Conservation (phyloP, 2,329 filamentous ascomycete genomes). For the Sporothrix variecibatus region DNA sequence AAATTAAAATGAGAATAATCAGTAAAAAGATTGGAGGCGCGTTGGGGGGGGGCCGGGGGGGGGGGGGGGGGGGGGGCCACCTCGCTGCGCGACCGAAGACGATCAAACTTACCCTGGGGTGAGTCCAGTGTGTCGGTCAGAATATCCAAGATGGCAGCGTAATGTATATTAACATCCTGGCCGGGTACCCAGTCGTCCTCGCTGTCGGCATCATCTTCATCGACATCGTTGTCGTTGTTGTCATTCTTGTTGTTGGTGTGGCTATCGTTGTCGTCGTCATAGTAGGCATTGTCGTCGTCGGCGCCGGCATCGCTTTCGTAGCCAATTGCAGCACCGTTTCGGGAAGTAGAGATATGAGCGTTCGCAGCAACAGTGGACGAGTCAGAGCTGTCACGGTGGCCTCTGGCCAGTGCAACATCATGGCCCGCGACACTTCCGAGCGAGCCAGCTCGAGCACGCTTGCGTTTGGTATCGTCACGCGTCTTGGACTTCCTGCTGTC, state of each 20-base stretch:
- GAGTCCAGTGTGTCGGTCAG: slow-evolving; percentile 86
- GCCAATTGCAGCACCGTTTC: slow-evolving; percentile 60
- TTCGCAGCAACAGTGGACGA: slow-evolving; percentile 48
- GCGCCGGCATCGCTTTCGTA: slow-evolving; percentile 95
- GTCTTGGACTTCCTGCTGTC: slow-evolving; percentile 73
- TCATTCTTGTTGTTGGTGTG: slow-evolving; percentile 62
- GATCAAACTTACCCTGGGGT: slow-evolving; percentile 60
- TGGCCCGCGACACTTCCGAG: slow-evolving; percentile 65
- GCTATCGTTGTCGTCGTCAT: slow-evolving; percentile 57
- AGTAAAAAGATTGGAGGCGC: not conserved
- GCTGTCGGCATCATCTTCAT: slow-evolving; percentile 61
- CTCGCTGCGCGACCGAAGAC: not conserved
- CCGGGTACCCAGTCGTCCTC: slow-evolving; percentile 97
- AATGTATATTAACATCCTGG: slow-evolving; percentile 93
- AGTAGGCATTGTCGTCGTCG: slow-evolving; percentile 62
- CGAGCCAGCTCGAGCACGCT: slow-evolving; percentile 61
- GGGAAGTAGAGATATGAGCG: slow-evolving; percentile 31
- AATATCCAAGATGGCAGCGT: slow-evolving; percentile 88
- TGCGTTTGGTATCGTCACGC: slow-evolving; percentile 64
- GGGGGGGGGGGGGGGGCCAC: no score
- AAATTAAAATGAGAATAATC: not conserved
- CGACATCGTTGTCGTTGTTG: slow-evolving; percentile 58
- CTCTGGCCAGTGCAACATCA: slow-evolving; percentile 48
- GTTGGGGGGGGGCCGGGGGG: no score
- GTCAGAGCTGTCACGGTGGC: slow-evolving; percentile 62